Evolutionary conservation across 2,329 filamentous ascomycete genomes (phyloP).

Genomic region (Colletotrichum sp.): DNA sequence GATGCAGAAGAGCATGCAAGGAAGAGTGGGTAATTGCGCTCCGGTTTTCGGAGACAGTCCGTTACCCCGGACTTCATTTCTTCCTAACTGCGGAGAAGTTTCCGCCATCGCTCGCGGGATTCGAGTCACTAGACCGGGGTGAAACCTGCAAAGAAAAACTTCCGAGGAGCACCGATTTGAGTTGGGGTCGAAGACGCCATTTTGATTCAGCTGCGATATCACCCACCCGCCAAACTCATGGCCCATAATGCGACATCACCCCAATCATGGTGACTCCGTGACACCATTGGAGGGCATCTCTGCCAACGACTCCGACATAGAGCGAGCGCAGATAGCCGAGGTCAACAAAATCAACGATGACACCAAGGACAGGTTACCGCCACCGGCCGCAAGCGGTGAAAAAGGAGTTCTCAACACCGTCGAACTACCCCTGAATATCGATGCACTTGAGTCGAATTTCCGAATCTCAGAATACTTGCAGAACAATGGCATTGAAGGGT

Average conservation of each 20-base stretch:
- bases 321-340: not conserved
- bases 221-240: not conserved
- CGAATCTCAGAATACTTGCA: not conserved
- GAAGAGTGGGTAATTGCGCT: not conserved
- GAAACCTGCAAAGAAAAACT: not conserved
- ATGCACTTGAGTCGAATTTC: not conserved
- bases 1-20: not conserved
- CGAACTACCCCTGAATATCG: not conserved
- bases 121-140: not conserved
- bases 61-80: not conserved
- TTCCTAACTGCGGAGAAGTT: not conserved
- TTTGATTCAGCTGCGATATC: not conserved
- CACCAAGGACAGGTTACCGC: not conserved
- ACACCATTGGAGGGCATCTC: not conserved
- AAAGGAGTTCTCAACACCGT: not conserved
- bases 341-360: not conserved
- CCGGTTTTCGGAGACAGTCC: constrained; percentile 2
- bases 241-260: not conserved
- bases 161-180: too few species aligned
- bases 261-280: not conserved
- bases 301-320: not conserved
- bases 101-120: not conserved
- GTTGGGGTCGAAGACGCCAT: not conserved
- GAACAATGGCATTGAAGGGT: not conserved
- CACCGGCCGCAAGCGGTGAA: not conserved